These are phyloP conservation scores for Thraustochytrium sp. DNA, from an alignment of 352 stramenopile genomes.

Conservation along the genomic window DNA sequence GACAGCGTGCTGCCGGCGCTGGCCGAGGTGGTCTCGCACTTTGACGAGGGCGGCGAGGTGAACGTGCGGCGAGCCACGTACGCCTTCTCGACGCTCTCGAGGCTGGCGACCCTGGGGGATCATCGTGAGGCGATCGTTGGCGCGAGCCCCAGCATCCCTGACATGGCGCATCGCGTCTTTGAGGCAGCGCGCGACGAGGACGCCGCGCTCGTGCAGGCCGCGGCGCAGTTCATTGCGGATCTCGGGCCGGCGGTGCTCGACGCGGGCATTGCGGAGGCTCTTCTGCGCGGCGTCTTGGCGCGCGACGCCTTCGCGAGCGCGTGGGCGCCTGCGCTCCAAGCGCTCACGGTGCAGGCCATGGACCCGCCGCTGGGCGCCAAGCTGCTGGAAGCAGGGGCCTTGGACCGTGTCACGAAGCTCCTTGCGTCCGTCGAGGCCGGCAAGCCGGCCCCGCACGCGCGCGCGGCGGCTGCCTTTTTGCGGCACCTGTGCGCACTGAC, in stretches of 20 bases:
- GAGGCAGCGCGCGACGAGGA: neutral
- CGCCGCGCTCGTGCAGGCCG: neutral
- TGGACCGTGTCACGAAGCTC: neutral
- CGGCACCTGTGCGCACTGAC: neutral
- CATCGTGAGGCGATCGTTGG: neutral
- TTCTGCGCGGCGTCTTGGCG: neutral
- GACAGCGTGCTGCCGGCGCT: constrained; percentile 17
- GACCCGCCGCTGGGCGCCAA: neutral
- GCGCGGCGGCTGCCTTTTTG: neutral
- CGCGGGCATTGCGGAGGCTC: neutral
- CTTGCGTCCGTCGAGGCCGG: neutral
- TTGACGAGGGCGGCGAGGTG: neutral
- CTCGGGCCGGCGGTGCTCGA: neutral
- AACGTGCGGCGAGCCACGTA: neutral
- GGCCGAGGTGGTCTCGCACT: neutral
- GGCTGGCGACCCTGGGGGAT: constrained; percentile 25
- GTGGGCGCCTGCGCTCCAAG: neutral
- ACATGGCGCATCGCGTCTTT: neutral
- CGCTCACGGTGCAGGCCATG: neutral
- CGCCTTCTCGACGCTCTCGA: constrained; percentile 6
- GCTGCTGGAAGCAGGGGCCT: neutral
- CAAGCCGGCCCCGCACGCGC: neutral
- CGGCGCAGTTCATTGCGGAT: neutral
- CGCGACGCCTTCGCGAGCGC: neutral
- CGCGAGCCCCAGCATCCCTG: neutral